A percentile compares a stretch with the other conserved stretches of the same genome.
These are phyloP conservation scores for Xerocomus spinulosus DNA, from an alignment of 768 basidiomycete species.

Conservation along the genomic window DNA sequence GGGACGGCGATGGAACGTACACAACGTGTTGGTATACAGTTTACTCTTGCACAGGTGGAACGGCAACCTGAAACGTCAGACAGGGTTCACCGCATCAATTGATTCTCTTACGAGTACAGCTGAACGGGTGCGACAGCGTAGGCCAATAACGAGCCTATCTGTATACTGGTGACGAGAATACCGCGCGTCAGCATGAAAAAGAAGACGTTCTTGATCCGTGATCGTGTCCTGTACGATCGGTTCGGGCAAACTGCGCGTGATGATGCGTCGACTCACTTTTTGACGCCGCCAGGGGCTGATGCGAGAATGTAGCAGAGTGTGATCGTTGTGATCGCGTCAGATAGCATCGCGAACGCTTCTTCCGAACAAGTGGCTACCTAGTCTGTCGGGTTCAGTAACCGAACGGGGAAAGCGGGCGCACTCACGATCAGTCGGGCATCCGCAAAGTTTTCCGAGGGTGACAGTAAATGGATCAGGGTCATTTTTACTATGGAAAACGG, in stretches of 20 bases:
- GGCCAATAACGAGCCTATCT: not conserved
- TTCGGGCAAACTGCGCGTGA: not conserved
- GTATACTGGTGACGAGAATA: conserved; percentile 12
- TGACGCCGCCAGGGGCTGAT: conserved; percentile 4
- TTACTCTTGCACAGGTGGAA: conserved; percentile 8
- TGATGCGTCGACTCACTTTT: not conserved
- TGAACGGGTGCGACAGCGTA: not conserved
- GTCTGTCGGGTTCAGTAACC: not conserved
- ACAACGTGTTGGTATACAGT: conserved; percentile 4
- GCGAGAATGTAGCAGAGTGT: conserved; percentile 9
- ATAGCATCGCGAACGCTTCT: conserved; percentile 4
- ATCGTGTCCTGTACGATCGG: not conserved
- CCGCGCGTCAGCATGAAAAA: conserved; percentile 13
- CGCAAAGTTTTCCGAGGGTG: not conserved
- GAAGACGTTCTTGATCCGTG: conserved; percentile 5
- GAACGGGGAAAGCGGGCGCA: not conserved
- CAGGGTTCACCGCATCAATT: not conserved
- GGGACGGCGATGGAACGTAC: not conserved
- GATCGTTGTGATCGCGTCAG: conserved; percentile 6
- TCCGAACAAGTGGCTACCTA: not conserved
- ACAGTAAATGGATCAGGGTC: not conserved
- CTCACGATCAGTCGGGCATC: not conserved
- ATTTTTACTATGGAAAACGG: not conserved
- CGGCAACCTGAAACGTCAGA: conserved; percentile 2
- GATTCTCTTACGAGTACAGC: conserved; percentile 9